Base-by-base conservation (phyloP, 768 basidiomycete genomes). In the Rhizopogon salebrosus region DNA sequence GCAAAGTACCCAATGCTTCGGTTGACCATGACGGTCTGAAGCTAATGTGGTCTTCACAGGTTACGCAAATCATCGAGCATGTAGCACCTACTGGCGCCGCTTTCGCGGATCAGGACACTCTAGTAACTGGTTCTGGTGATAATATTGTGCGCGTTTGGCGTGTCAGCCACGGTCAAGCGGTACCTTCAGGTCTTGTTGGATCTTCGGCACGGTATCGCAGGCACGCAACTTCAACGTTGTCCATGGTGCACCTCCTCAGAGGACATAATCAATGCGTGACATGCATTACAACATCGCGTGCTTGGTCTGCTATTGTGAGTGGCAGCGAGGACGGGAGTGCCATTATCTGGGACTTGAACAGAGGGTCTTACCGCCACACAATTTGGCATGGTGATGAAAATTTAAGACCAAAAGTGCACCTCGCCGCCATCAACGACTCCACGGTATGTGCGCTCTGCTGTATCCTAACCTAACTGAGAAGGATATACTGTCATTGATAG, bases 321-420 rank as follows among this genome's bases (percentile, higher is more conserved):
- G 92, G 92, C 9, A 89, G 89, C 14, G 78, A 80, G 61, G 93
- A 95, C 60, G 91, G 93, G 1, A 90, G 85, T 55, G 91, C 88
- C 0, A 87, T 86, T 3, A 53, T 95, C 3, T 97, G 94, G 94
- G 94, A 95, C 66, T 76, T 93, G 49, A 95, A 97, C 63, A 74
- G 83, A 24, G 87, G 88, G 7, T 72, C 82, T 7, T 95, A 97
- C 57, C 82, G 89, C 11, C 74, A 86, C 51, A 89, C 90, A 0
- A 87, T 92, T 27, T 86, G 86, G 80, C 89, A 92, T 52, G 77
- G 76, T 10, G 54, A 64, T 0, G 69, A 75, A 45, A 61, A 53
- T 52, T 9, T 8, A 22, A 16, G 31, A 34, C 48, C 73, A 18
- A 73, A 78, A 0, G 82, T 95, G 13, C 79, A 80, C 60, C 74